Base-by-base conservation (phyloP, 106 monocot genomes). In the Iris macrosiphon region DNA sequence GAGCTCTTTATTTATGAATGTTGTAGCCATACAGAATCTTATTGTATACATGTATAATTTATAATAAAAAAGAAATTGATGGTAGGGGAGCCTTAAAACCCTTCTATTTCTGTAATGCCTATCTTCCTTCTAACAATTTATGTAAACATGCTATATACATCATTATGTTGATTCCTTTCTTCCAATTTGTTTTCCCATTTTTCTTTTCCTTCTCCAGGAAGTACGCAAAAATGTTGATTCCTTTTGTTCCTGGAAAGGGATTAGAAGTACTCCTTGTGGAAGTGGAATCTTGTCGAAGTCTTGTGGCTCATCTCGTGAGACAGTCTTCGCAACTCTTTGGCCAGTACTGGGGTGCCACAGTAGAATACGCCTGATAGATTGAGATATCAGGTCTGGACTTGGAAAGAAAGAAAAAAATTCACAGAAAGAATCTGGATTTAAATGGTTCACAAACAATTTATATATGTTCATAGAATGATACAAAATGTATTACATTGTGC, bases 281-380 rank as follows among this genome's bases (percentile, higher is more conserved):
- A 93, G 38, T 87, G 65, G 62, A 93, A 93, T 25, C 87, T 73
- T 31, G 92, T 93, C 6, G 79, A 57, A 0, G 87, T 87, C 55
- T 66, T 87, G 38, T 75, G 76, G 67, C 71, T 87, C 67, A 83
- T 70, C 52, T 87, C 83, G 31, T 74, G 64, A 5, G 83, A 83
- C 52, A 93, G 66, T 54, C 60, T 83, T 58, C 68, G 76, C 31
- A 93, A 52, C 49, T 93, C 92, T 68, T 87, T 83, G 14, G 83
- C 79, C 39, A 93, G 59, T 0, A 71, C 68, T 8, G 83, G 77
- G 12, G 40, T 76, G 25, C 92, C 92, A 22, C 92, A 93, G 69
- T 93, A 93, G 76, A 93, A 93, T 35, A 93, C 92, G 32, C 92
- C 92, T 93, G 61, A n/a, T n/a, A n/a, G n/a, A n/a, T n/a, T n/a